phyloP scores from a whole-genome alignment of 352 stramenopile genomes.

The Poterioochromonas sp. region DNA sequence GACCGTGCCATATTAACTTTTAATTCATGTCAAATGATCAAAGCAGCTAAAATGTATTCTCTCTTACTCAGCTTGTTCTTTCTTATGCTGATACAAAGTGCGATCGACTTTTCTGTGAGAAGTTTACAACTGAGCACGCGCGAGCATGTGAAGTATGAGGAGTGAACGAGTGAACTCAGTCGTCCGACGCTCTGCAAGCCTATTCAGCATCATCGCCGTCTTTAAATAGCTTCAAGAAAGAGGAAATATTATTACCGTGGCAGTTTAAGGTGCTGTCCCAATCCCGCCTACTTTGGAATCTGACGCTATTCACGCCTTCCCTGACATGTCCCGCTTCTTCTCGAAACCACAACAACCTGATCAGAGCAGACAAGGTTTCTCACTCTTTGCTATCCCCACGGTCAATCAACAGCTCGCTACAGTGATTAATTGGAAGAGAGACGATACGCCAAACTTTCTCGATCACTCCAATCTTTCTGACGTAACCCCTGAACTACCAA shows the following conservation, averaged over 20 bases:
- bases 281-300: background rate
- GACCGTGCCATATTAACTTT: too few relatives aligned
- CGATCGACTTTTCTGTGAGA: background rate
- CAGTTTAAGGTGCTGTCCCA: background rate
- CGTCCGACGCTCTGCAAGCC: background rate
- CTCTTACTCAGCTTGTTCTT: too few relatives aligned
- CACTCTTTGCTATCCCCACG: background rate
- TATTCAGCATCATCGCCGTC: background rate
- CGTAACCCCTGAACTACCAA: background rate
- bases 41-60: too few relatives aligned
- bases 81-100: too few relatives aligned
- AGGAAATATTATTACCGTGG: background rate
- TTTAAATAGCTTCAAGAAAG: background rate
- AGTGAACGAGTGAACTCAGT: background rate
- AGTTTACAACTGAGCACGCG: background rate
- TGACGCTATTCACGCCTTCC: background rate
- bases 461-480: too few relatives aligned
- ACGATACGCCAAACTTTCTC: background rate
- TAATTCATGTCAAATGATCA: too few relatives aligned
- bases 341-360: too few relatives aligned
- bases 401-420: background rate
- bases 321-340: too few relatives aligned
- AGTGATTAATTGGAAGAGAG: background rate
- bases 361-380: background rate
- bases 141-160: background rate